Percentiles rank a stretch among this genome's conserved stretches.
phyloP scores from a whole-genome alignment of 2,329 filamentous ascomycete species.

The Metarhizium brunneum region DNA sequence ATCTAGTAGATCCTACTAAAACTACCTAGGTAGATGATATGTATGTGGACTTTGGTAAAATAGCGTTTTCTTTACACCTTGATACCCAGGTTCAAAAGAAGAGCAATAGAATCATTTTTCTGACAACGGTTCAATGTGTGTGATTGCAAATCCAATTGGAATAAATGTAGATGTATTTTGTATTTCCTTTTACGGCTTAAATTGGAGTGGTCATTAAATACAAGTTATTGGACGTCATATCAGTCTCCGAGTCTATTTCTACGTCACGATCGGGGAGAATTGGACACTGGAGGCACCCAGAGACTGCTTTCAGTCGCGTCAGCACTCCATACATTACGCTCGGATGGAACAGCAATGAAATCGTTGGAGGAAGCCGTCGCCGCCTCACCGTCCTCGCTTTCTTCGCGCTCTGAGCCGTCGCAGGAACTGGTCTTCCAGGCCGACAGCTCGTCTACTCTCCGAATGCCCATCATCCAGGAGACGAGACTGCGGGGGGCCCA shows the following conservation, averaged over 20 bases:
- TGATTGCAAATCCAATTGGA: background rate
- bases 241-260: background rate
- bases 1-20: background rate
- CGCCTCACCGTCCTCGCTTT: constrained; percentile 25
- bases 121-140: no score
- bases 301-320: constrained; percentile 34
- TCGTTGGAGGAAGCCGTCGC: constrained; percentile 26
- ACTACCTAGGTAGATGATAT: background rate
- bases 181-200: background rate
- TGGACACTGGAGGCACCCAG: constrained; percentile 27
- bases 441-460: constrained; percentile 48
- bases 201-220: background rate
- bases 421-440: constrained; percentile 40
- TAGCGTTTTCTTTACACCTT: no score
- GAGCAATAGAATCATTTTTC: background rate
- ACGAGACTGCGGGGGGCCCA: constrained; percentile 71
- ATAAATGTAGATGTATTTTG: background rate
- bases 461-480: constrained; percentile 87
- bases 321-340: constrained; percentile 31
- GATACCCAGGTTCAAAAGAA: no score
- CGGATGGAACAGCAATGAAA: constrained; percentile 40
- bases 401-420: constrained; percentile 26
- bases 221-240: background rate
- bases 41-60: background rate
- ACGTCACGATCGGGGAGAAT: constrained; percentile 6